Base-by-base conservation (phyloP, 371 early-diverging fungal species). In the Mucor mucedo region DNA sequence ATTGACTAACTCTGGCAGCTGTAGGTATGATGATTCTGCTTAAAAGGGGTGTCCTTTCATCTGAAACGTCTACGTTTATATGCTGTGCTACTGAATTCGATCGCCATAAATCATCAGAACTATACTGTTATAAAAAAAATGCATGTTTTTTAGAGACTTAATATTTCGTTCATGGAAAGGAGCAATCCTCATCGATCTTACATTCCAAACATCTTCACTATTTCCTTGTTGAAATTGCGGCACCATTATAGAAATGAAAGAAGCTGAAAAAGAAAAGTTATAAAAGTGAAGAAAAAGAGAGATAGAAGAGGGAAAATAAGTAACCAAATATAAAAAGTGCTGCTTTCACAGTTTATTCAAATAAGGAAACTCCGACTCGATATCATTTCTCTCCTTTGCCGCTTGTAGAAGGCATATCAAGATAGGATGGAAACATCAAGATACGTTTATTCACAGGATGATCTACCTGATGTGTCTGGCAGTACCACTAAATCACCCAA, bases 1-100 rank as follows among this genome's bases (percentile, higher is more conserved):
- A 82, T 58, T 73, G 71, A 13, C 73, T 69, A 28, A 82, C 77
- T 48, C 72, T 73, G 30, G 69, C 48, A 29, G 77, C 60, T 30
- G 82, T 70, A 6, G 82, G 82, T 53, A 67, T 65, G 40, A 79
- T 60, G 10, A 77, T 72, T 40, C 64, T 69, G 16, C 65, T 35
- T 16, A 82, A 40, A 13, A 82, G 49, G 8, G 82, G 82, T 10
- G 74, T 74, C 32, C 70, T 66, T 57, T 82, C 82, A 66, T 82
- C 78, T 28, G 50, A 55, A 47, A 66, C 69, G 49, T 72, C 76
- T 14, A 6, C 11, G 30, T 10, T 35, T 10, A 29, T 38, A 13
- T 32, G 48, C n/a, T 49, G 33, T 27, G 58, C 49, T 52, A 63
- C 48, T 16, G 73, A 66, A 48, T 49, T 55, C 16, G 63, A 69